These are phyloP conservation scores for Babesia ovata DNA, from an alignment of 169 alveolate species.

Conservation along the genomic window DNA sequence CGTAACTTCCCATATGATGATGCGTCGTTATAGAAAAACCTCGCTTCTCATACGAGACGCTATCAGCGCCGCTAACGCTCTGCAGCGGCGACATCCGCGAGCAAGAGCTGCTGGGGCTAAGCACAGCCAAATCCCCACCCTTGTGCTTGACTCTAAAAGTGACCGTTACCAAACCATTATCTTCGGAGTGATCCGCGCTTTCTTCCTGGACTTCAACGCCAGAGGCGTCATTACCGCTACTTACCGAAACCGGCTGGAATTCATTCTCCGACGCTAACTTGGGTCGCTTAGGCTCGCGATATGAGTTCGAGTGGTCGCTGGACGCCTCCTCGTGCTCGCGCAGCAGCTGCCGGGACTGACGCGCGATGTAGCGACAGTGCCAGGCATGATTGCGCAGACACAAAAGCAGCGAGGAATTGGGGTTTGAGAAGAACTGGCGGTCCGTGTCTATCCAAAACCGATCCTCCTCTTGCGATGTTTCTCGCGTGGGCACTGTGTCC, in stretches of 20 bases:
- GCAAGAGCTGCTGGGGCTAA: neutral
- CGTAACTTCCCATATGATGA: neutral
- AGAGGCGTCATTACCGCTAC: neutral
- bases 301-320: neutral
- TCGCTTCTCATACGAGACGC: slow-evolving; percentile 4
- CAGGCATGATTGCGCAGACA: slow-evolving; percentile 65
- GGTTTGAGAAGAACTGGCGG: slow-evolving; percentile 56
- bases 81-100: neutral
- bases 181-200: neutral
- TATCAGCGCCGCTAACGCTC: neutral
- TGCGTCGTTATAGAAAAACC: neutral
- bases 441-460: slow-evolving; percentile 64
- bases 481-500: slow-evolving; percentile 25
- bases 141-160: slow-evolving; percentile 18
- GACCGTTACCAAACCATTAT: slow-evolving; percentile 1
- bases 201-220: neutral
- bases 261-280: neutral
- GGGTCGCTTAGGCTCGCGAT: slow-evolving; percentile 2
- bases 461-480: slow-evolving; percentile 66
- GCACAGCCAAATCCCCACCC: neutral
- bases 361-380: slow-evolving; percentile 61
- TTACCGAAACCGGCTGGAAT: neutral
- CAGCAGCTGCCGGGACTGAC: slow-evolving; percentile 29
- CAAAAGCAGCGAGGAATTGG: slow-evolving; percentile 45
- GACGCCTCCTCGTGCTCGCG: slow-evolving; percentile 22